Base-by-base conservation (phyloP, 2,329 filamentous ascomycete genomes). In the Pyricularia pennisetigena region DNA sequence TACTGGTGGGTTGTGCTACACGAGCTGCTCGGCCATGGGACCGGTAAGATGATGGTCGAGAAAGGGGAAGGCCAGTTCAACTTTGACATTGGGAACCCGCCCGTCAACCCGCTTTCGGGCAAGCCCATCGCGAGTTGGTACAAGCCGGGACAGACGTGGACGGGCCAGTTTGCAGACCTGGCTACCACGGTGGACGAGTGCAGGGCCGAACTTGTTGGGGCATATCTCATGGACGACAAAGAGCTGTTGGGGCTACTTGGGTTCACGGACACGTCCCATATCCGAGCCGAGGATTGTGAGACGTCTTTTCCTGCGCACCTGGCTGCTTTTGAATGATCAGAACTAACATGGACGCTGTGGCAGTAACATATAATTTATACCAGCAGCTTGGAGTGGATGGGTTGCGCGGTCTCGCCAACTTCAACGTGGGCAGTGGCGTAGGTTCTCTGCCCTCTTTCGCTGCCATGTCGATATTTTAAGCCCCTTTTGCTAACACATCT, bases 1-100 rank as follows among this genome's bases (percentile, higher is more conserved):
- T 94, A 98, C 78, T 93, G 97, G 2, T 94, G 97, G 79, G 94
- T 99, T 65, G 94, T 94, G 28, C 89, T 98, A 23, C 94, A 98
- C 78, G 94, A 97, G 76, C 87, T 97, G 67, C 88, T 81, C 75
- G 84, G 94, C 24, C 94, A 97, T 73, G 94, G 94, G 30, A 97
- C 93, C 69, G 94, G 94, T 64, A 97, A 97, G 79, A 85, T 98
- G 14, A 85, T 98, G 0, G 93, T 97, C 78, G 94, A 98, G 78
- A 97, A 92, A 0, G 84, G 88, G 2, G 85, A 90, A 0, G 93
- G 93, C 12, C 82, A 86, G 61, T 97, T 87, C 83, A 98, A 98
- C 82, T 98, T 98, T 75, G 92, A 98, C 76, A 82, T 88, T 69
- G 82, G 88, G 70, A 92, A 92, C 75, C 93, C 92, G 10, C 94